Evolutionary conservation across 805 yeast genomes (phyloP).

Genomic region (Saturnispora silvae): DNA sequence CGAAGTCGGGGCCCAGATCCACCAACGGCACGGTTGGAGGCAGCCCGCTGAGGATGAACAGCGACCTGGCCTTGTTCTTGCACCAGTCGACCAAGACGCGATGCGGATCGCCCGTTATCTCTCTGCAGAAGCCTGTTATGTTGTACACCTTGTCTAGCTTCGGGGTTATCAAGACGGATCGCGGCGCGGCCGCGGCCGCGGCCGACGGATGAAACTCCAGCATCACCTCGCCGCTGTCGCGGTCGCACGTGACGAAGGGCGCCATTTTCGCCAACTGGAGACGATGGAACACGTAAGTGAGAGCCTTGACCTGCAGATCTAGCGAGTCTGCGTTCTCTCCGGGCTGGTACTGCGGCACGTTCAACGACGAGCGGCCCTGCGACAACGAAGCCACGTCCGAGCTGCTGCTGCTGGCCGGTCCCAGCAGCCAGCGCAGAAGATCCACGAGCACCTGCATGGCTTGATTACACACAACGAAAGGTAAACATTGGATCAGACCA

Average conservation of each 20-base stretch:
- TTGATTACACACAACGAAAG: too few species aligned
- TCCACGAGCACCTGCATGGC: too few species aligned
- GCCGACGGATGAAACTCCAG: slow-evolving; percentile 6
- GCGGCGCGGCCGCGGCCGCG: background rate
- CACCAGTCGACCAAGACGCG: slow-evolving; percentile 56
- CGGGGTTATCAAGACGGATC: slow-evolving; percentile 16
- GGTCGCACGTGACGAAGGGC: slow-evolving; percentile 29
- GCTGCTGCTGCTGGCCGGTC: background rate
- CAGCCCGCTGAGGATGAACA: slow-evolving; percentile 30
- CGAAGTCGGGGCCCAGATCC: background rate
- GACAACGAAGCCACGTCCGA: background rate
- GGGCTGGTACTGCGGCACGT: slow-evolving; percentile 38
- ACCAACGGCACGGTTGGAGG: background rate
- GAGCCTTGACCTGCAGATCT: slow-evolving; percentile 50
- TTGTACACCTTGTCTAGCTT: slow-evolving; percentile 51
- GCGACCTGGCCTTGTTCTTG: slow-evolving; percentile 55
- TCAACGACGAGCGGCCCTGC: slow-evolving; percentile 20
- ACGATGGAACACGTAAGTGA: slow-evolving; percentile 42
- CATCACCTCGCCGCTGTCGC: slow-evolving; percentile 12
- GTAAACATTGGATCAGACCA: too few species aligned
- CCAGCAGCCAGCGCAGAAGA: background rate
- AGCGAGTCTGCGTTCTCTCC: slow-evolving; percentile 45
- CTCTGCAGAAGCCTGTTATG: slow-evolving; percentile 30
- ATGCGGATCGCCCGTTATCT: slow-evolving; percentile 45
- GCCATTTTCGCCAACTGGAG: slow-evolving; percentile 9